Evolutionary conservation across 2,329 filamentous ascomycete species (phyloP).

Genomic region (Trichoderma koningii): DNA sequence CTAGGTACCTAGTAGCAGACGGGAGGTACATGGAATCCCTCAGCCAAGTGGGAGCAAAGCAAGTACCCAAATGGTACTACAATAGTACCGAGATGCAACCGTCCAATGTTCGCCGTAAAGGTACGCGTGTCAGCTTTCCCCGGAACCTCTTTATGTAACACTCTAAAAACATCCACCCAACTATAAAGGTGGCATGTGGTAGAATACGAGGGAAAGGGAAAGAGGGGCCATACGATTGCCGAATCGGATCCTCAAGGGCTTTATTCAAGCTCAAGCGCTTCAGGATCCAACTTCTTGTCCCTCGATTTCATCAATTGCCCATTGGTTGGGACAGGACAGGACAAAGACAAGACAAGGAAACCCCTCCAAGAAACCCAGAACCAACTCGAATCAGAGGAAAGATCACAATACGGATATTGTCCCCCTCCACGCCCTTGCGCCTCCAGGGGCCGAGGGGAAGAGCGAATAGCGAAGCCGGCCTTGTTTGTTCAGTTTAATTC

Average conservation of each 20-base stretch:
- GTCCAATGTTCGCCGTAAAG: not conserved
- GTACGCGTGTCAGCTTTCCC: slow-evolving; percentile 14
- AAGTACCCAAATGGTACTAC: not conserved
- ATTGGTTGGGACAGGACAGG: no score
- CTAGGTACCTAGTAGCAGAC: no score
- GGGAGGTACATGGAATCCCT: not conserved
- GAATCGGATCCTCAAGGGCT: no score
- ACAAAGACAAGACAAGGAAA: no score
- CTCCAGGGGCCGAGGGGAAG: slow-evolving; percentile 22
- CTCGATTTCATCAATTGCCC: no score
- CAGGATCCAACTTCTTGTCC: no score
- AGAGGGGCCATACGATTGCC: no score
- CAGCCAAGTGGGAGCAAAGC: not conserved
- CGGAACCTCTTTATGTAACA: not conserved
- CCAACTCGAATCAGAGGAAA: not conserved
- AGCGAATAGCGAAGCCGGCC: not conserved
- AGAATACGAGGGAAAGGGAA: no score
- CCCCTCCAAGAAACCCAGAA: no score
- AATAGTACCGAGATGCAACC: not conserved
- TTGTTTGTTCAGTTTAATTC: not conserved
- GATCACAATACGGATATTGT: not conserved
- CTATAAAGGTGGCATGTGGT: not conserved
- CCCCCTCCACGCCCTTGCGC: slow-evolving; percentile 19
- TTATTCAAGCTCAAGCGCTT: no score
- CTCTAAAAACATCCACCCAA: not conserved